Base-by-base conservation (phyloP, 2,329 filamentous ascomycete species). In the Cladosporium sphaerospermum region DNA sequence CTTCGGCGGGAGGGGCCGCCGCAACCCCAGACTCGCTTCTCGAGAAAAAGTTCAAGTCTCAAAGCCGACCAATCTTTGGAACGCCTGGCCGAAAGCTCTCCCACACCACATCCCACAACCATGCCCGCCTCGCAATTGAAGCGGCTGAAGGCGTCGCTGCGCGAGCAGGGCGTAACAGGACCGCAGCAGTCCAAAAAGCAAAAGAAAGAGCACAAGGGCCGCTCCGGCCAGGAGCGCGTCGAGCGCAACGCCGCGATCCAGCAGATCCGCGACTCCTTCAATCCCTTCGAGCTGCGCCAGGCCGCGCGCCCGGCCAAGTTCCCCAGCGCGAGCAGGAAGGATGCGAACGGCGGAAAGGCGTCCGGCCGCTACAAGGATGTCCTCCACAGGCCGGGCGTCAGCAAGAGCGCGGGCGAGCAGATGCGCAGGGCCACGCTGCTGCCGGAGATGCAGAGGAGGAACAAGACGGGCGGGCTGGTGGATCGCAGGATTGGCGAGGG, bases 71-170 rank as follows among this genome's bases (percentile, higher is more conserved):
- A 28, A 5, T 28, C 23, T 7, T 28, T 28, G 23, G 23, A 28
- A 3, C 40, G 16, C 8, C 8, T 4, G 19, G 9, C 4, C 16
- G n/a, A 28, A 37, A 42, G 40, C 40, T 42, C 16, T 42, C 16
- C 36, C 34, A 45, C 11, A 43, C 40, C 41, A 41, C 16, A 28
- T 28, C n/a, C 18, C 40, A 55, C 46, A 37, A 36, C 13, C 52
- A 99, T 99, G 93, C 85, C 92, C 62, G 89, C 91, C 58, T 99
- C 95, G 10, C 95, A 99, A 76, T 80, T 99, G 54, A 99, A 97
- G 74, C 87, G 91, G 71, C 81, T 99, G 42, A 99, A 97, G 74
- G 81, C 88, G 61, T 96, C 91, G 9, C 79, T 99, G 44, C 82
- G 84, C 57, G 90, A 96, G 54, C 88, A 92, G 67, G 93, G 93